Percentiles rank a stretch among this genome's conserved stretches.
Evolutionary conservation across 2,329 filamentous ascomycete species (phyloP).

Genomic region (Immersiporthe knoxdaviesiana): DNA sequence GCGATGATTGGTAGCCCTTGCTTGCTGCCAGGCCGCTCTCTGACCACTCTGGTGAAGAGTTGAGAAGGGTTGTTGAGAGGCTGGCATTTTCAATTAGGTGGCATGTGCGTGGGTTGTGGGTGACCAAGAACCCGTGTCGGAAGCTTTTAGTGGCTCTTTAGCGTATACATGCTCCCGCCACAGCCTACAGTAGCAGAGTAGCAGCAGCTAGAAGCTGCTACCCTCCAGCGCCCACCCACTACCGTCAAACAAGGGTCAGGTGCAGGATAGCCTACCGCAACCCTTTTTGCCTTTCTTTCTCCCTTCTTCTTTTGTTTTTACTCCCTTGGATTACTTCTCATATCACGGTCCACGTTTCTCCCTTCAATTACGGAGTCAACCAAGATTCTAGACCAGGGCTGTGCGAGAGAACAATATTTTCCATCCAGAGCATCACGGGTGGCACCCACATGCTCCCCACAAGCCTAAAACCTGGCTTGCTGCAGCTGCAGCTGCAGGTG

Average conservation of each 20-base stretch:
- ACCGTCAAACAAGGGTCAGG: neutral
- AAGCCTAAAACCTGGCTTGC: conserved; percentile 11
- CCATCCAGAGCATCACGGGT: neutral
- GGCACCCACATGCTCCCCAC: conserved; percentile 1
- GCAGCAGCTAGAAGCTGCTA: too few relatives aligned
- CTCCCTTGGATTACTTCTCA: neutral
- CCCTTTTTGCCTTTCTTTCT: neutral
- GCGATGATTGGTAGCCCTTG: neutral
- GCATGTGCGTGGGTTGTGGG: neutral
- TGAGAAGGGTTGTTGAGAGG: neutral
- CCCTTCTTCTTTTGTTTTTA: neutral
- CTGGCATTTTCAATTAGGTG: neutral
- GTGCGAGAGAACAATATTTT: neutral
- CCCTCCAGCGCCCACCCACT: too few relatives aligned
- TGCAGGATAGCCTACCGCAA: neutral
- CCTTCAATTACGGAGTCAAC: neutral
- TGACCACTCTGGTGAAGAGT: neutral
- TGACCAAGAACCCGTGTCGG: neutral
- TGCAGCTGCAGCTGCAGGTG: conserved; percentile 4
- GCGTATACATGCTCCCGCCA: neutral
- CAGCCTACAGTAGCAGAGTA: neutral
- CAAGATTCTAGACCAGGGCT: neutral
- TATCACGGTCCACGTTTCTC: neutral
- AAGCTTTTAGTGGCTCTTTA: neutral
- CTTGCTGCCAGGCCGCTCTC: neutral